Evolutionary conservation across 768 basidiomycete genomes (phyloP).

Genomic region (Boletus eberwhitei): DNA sequence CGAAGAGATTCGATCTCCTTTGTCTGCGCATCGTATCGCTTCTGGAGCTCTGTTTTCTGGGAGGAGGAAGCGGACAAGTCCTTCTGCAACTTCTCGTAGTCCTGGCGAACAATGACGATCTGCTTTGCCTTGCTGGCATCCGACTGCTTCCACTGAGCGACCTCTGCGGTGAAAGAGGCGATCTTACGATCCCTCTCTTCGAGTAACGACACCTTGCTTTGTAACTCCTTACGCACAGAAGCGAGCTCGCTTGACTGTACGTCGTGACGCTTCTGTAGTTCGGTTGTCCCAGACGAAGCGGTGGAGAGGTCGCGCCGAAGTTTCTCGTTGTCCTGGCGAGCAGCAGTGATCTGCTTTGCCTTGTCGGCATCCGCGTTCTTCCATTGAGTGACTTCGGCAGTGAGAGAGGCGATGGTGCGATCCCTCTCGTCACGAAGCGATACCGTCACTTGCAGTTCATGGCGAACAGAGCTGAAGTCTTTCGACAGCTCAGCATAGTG

Average conservation of each 20-base stretch:
- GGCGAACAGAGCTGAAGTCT: not conserved
- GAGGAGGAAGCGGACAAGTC: not conserved
- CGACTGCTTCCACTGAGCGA: not conserved
- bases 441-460: not conserved
- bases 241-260: not conserved
- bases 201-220: not conserved
- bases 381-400: not conserved
- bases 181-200: not conserved
- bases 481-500: not conserved
- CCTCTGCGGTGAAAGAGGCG: not conserved
- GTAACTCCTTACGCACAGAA: not conserved
- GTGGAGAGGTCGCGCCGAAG: not conserved
- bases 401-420: not conserved
- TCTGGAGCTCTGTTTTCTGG: not conserved
- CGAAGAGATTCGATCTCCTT: not conserved
- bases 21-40: not conserved
- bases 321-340: not conserved
- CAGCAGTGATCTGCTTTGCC: not conserved
- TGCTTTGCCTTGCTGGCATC: not conserved
- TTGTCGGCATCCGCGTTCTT: not conserved
- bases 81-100: not conserved
- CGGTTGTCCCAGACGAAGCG: not conserved
- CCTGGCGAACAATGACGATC: not conserved
- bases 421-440: not conserved
- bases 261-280: not conserved